phyloP scores from a whole-genome alignment of 805 yeast species.

The Yarrowia keelungensis region DNA sequence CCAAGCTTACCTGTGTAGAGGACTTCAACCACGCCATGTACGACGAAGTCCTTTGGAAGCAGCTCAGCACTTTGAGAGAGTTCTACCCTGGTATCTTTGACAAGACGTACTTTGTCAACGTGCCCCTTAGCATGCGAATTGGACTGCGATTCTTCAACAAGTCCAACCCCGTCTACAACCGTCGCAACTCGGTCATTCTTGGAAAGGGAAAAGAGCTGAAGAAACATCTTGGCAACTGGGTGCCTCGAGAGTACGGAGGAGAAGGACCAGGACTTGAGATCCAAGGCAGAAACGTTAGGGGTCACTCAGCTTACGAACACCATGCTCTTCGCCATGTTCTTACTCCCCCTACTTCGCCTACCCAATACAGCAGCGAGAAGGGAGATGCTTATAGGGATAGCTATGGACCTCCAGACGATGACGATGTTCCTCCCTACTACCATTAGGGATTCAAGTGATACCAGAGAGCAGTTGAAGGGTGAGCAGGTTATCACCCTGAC shows the following conservation, averaged over 20 bases:
- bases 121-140: conserved; percentile 7
- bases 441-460: not conserved
- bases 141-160: conserved; percentile 20
- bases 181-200: conserved; percentile 15
- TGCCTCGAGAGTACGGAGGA: conserved; percentile 21
- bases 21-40: conserved; percentile 14
- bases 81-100: conserved; percentile 15
- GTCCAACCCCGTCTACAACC: conserved; percentile 10
- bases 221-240: conserved; percentile 23
- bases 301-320: conserved; percentile 6
- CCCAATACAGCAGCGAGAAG: not conserved
- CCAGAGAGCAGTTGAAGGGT: not conserved
- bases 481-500: not conserved
- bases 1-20: conserved; percentile 8
- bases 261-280: conserved; percentile 13
- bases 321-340: conserved; percentile 15
- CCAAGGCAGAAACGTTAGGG: not conserved
- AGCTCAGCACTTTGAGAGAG: conserved; percentile 17
- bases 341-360: conserved; percentile 10
- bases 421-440: conserved; percentile 22
- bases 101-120: conserved; percentile 13
- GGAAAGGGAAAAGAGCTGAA: conserved; percentile 19
- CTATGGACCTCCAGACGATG: conserved; percentile 12
- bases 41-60: conserved; percentile 15
- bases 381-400: not conserved